A percentile compares a stretch with the other conserved stretches of the same genome.
Evolutionary conservation across 1,139 yeast species (phyloP).

Genomic region (Taphrina communis): DNA sequence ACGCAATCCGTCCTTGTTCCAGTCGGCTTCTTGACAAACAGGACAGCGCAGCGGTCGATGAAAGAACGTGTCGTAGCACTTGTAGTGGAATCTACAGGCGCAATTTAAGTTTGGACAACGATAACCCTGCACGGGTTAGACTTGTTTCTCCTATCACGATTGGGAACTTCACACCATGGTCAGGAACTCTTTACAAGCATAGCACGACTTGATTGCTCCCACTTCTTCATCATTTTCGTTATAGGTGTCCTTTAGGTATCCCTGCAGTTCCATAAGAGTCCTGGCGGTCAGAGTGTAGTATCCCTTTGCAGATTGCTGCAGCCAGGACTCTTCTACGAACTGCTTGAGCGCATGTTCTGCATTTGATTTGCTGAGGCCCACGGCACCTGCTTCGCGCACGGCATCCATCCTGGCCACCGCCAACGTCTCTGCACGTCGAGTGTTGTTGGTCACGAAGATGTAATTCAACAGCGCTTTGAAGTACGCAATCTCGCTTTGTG

Average conservation of each 20-base stretch:
- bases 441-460: slow-evolving; percentile 33
- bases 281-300: slow-evolving; percentile 31
- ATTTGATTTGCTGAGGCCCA: slow-evolving; percentile 12
- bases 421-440: slow-evolving; percentile 22
- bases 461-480: slow-evolving; percentile 30
- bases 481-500: slow-evolving; percentile 33
- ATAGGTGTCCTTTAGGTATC: slow-evolving; percentile 30
- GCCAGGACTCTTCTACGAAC: slow-evolving; percentile 38
- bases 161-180: background rate
- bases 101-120: slow-evolving; percentile 37
- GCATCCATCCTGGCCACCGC: slow-evolving; percentile 36
- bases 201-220: slow-evolving; percentile 10
- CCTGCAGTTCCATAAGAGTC: slow-evolving; percentile 37
- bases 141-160: background rate
- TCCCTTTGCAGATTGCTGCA: slow-evolving; percentile 26
- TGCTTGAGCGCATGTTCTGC: slow-evolving; percentile 26
- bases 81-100: slow-evolving; percentile 17
- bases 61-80: slow-evolving; percentile 26
- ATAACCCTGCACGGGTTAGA: slow-evolving; percentile 16
- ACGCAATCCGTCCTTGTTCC: slow-evolving; percentile 1
- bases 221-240: slow-evolving; percentile 29
- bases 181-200: slow-evolving; percentile 17
- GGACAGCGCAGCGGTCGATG: slow-evolving; percentile 6
- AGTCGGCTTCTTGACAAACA: slow-evolving; percentile 15
- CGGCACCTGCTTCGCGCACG: slow-evolving; percentile 14